Conservation (phyloP, 2,329 filamentous ascomycete species). For the Mycosphaerelloides madeirae region DNA sequence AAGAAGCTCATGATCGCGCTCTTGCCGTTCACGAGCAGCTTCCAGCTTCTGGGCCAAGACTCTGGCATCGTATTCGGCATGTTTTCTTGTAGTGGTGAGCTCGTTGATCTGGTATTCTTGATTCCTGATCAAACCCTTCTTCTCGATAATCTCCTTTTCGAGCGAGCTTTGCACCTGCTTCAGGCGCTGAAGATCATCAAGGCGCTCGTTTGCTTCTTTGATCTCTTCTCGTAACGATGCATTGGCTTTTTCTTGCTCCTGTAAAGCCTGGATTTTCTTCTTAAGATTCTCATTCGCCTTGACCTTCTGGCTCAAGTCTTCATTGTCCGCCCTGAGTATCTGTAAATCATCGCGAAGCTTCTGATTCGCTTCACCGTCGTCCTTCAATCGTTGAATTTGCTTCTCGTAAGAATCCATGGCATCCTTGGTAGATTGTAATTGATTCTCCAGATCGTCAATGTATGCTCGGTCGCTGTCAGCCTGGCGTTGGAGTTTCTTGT, state of each 20-base stretch:
- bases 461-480: slow-evolving; percentile 45
- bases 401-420: slow-evolving; percentile 44
- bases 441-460: slow-evolving; percentile 47
- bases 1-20: slow-evolving; percentile 45
- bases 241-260: slow-evolving; percentile 44
- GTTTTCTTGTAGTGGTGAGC: slow-evolving; percentile 44
- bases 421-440: slow-evolving; percentile 42
- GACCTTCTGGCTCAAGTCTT: slow-evolving; percentile 46
- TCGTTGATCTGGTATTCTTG: slow-evolving; percentile 50
- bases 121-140: slow-evolving; percentile 46
- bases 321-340: slow-evolving; percentile 45
- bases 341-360: slow-evolving; percentile 50
- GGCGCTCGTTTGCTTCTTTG: slow-evolving; percentile 40
- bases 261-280: slow-evolving; percentile 49
- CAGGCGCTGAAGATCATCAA: slow-evolving; percentile 42
- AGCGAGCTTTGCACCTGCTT: slow-evolving; percentile 42
- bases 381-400: slow-evolving; percentile 41
- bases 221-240: slow-evolving; percentile 43
- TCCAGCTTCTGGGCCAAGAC: slow-evolving; percentile 45
- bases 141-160: slow-evolving; percentile 50
- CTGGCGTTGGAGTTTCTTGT: slow-evolving; percentile 42
- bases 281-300: slow-evolving; percentile 51
- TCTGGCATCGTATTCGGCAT: slow-evolving; percentile 46
- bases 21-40: slow-evolving; percentile 44
- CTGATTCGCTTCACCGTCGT: slow-evolving; percentile 42